Evolutionary conservation across 257 asterid species (phyloP).

Genomic region (Echium plantagineum): DNA sequence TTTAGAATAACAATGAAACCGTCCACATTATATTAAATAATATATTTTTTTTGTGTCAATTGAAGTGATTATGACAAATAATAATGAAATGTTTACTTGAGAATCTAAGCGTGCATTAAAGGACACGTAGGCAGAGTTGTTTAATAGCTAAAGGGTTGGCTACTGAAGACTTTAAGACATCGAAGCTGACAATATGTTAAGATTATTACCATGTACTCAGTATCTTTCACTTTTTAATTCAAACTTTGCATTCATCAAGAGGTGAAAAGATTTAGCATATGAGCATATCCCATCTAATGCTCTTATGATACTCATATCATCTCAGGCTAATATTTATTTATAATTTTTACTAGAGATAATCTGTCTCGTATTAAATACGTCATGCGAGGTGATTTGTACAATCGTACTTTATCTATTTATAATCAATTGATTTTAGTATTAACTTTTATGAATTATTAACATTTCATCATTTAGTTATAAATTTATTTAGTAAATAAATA

Average conservation of each 20-base stretch:
- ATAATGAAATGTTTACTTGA: neutral
- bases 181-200: neutral
- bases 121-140: conserved; percentile 1
- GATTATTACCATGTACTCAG: conserved; percentile 4
- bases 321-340: too few species aligned
- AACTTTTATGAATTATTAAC: too few species aligned
- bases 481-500: too few species aligned
- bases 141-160: conserved; percentile 6
- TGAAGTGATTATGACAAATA: neutral
- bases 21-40: neutral
- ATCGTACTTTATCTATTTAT: too few species aligned
- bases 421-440: too few species aligned
- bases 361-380: too few species aligned
- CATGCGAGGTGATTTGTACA: too few species aligned
- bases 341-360: too few species aligned
- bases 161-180: conserved; percentile 4
- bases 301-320: too few species aligned
- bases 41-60: neutral
- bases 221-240: neutral
- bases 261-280: neutral
- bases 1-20: neutral
- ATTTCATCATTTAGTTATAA: too few species aligned
- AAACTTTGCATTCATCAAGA: neutral
- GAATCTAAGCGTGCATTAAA: neutral
- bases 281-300: too few species aligned